Evolutionary conservation across 2,329 filamentous ascomycete genomes (phyloP).

Genomic region (Trichoderma koningiopsis): DNA sequence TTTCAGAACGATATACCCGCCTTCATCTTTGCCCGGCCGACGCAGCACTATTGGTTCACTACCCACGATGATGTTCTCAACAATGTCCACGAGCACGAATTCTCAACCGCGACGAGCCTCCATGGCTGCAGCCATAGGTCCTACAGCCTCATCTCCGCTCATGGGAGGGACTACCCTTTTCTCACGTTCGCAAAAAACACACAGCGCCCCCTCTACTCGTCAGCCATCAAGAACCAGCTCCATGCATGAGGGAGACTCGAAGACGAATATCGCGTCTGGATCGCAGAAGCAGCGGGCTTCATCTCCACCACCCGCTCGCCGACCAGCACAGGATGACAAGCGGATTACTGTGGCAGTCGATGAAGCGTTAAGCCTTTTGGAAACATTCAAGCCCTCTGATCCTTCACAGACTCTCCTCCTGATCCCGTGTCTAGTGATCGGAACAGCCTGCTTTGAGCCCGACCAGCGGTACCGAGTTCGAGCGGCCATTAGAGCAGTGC

Average conservation of each 20-base stretch:
- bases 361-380: constrained; percentile 57
- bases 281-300: constrained; percentile 32
- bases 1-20: constrained; percentile 62
- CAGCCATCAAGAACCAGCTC: constrained; percentile 45
- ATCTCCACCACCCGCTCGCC: constrained; percentile 52
- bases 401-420: constrained; percentile 61
- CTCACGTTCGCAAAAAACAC: constrained; percentile 31
- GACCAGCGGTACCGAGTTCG: constrained; percentile 56
- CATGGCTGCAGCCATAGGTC: constrained; percentile 38
- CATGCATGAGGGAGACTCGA: constrained; percentile 43
- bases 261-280: constrained; percentile 27
- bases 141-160: constrained; percentile 30
- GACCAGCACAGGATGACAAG: constrained; percentile 52
- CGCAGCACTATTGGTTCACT: constrained; percentile 38
- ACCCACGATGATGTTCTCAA: constrained; percentile 28
- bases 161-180: constrained; percentile 24
- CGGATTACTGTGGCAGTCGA: constrained; percentile 58
- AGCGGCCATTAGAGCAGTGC: constrained; percentile 52
- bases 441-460: constrained; percentile 59
- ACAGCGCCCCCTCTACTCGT: constrained; percentile 40
- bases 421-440: constrained; percentile 62
- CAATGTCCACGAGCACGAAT: constrained; percentile 12
- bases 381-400: constrained; percentile 58
- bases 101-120: constrained; percentile 39
- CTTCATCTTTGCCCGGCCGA: constrained; percentile 39